Percentiles rank a stretch among this genome's conserved stretches.
phyloP scores from a whole-genome alignment of 139 green algal species.

The Chlamydomonas sphaeroides region DNA sequence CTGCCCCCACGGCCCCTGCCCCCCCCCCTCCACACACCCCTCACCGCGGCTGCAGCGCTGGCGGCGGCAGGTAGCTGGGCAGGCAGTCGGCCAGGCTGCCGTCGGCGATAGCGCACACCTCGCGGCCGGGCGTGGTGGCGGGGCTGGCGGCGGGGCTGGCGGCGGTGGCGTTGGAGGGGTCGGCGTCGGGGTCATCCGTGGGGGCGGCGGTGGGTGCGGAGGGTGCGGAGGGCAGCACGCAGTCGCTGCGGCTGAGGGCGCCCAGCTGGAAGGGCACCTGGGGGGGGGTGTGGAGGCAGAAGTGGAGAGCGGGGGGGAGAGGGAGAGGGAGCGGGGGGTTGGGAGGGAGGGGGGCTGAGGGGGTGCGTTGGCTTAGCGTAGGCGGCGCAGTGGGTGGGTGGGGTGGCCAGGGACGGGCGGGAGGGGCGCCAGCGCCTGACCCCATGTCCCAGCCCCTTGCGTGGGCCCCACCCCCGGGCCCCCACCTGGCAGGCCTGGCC shows the following conservation, averaged over 20 bases:
- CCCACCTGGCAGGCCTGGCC: slow-evolving; percentile 25
- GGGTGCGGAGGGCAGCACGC: not conserved
- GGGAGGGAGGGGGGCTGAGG: too few species aligned
- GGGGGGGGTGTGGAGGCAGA: not conserved
- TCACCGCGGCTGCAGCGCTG: slow-evolving; percentile 35
- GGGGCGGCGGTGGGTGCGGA: not conserved
- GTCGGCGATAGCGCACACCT: slow-evolving; percentile 4
- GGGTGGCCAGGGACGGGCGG: too few species aligned
- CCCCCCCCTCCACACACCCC: not conserved
- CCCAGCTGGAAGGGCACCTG: slow-evolving; percentile 30
- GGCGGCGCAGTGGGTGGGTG: too few species aligned
- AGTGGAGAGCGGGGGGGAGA: too few species aligned
- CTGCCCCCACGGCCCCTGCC: not conserved
- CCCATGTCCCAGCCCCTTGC: too few species aligned
- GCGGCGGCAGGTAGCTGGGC: slow-evolving; percentile 10
- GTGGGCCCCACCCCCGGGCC: too few species aligned
- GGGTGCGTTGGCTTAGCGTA: too few species aligned
- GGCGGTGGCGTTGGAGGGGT: not conserved
- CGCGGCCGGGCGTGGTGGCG: not conserved
- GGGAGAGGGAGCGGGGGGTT: too few species aligned
- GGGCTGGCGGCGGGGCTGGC: not conserved
- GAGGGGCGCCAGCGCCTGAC: too few species aligned
- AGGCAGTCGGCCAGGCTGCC: not conserved
- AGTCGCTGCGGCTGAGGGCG: slow-evolving; percentile 5
- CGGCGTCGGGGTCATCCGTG: too few species aligned